Base-by-base conservation (phyloP, 2,329 filamentous ascomycete species). In the Furcasterigmium sp. region DNA sequence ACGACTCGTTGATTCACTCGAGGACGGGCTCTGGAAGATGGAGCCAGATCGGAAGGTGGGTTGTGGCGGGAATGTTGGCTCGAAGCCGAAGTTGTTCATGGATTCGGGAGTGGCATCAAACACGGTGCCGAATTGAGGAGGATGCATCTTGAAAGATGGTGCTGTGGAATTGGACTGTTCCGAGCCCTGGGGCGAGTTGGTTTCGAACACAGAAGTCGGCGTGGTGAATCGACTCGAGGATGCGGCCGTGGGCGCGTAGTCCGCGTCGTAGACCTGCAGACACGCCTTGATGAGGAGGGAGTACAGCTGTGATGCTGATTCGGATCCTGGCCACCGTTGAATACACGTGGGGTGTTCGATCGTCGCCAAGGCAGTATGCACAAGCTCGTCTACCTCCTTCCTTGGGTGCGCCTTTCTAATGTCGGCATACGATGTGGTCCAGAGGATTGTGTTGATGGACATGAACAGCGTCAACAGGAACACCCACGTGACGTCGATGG, bases 391-490 rank as follows among this genome's bases (percentile, higher is more conserved):
- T 0, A 95, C 84, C 50, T 93, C 84, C 36, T 89, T 82, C 17
- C 83, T 80, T 4, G 76, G 62, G 58, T 95, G 85, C 15, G 78
- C 71, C 42, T 78, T 76, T 37, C 93, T 84, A 19, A 97, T 83
- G 51, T 91, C 85, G 4, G 84, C 76, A 57, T 95, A 96, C 1
- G 91, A 95, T 8, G 95, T 76, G 2, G 87, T 82, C 93, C 93
- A 98, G 1, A 98, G 75, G 39, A 96, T 78, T 5, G 88, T 91
- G 58, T 95, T 96, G 45, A 97, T 76, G 5, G 87, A 83, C 81
- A 94, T 93, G 67, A 94, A 96, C 32, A 97, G 76, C 17, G 85
- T 83, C 46, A 95, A 77, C 1, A 95, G 80, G 57, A 95, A 95
- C 35, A 95, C 84, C 91, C 91, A 97, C 1, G 91, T 96, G 47